phyloP scores from a whole-genome alignment of 345 rosid species.

The Aquilaria yunnanensis region DNA sequence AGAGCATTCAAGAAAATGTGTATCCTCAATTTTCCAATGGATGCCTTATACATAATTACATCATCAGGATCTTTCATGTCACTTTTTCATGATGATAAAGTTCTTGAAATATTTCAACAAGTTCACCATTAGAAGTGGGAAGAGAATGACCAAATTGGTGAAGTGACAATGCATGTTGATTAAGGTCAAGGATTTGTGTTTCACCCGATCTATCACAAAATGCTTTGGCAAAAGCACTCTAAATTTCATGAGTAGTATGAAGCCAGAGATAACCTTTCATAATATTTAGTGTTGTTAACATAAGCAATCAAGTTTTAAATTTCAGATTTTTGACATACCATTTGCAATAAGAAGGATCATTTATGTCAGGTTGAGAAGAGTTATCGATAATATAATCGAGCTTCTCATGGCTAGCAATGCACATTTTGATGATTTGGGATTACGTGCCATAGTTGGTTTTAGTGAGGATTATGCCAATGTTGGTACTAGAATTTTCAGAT shows the following conservation, averaged over 20 bases:
- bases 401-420: neutral
- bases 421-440: conserved; percentile 2
- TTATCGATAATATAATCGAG: neutral
- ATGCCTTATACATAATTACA: conserved; percentile 1
- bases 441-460: conserved; percentile 5
- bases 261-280: conserved; percentile 1
- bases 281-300: neutral
- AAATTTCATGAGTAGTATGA: conserved; percentile 5
- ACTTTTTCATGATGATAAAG: neutral
- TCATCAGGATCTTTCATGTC: conserved; percentile 10
- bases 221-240: conserved; percentile 10
- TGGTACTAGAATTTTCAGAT: neutral
- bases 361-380: neutral
- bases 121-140: conserved; percentile 9
- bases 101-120: conserved; percentile 14
- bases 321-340: conserved; percentile 9
- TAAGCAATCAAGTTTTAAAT: neutral
- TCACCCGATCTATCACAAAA: conserved; percentile 7
- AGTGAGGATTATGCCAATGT: neutral
- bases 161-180: neutral
- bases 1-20: conserved; percentile 6
- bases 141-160: neutral
- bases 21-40: neutral
- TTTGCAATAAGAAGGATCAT: neutral
- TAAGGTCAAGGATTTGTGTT: conserved; percentile 1